These are phyloP conservation scores for Recurvomyces mirabilis DNA, from an alignment of 495 filamentous ascomycete species.

Conservation along the genomic window DNA sequence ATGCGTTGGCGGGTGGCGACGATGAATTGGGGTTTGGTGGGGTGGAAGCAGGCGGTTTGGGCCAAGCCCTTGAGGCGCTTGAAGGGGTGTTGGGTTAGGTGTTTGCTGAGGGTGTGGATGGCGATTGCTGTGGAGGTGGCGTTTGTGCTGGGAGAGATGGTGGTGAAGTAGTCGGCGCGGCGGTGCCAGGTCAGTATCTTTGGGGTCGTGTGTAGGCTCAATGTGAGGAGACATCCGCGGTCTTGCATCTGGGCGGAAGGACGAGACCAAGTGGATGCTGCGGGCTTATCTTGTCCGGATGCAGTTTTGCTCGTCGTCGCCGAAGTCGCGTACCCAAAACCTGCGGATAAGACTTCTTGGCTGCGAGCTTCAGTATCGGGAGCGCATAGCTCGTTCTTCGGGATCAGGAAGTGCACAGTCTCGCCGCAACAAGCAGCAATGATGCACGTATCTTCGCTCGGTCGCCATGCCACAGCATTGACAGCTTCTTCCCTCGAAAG, in stretches of 20 bases:
- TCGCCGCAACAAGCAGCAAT: conserved; percentile 77
- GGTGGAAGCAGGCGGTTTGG: conserved; percentile 89
- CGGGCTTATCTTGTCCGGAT: conserved; percentile 49
- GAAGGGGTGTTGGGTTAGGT: conserved; percentile 90
- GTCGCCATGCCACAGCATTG: conserved; percentile 82
- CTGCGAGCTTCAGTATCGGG: conserved; percentile 63
- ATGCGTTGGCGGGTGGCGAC: conserved; percentile 89
- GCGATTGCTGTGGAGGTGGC: conserved; percentile 74
- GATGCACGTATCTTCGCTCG: conserved; percentile 63
- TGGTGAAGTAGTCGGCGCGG: conserved; percentile 86
- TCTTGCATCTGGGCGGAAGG: conserved; percentile 63
- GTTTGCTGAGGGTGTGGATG: conserved; percentile 90
- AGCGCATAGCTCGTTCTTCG: conserved; percentile 43
- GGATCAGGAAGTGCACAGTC: conserved; percentile 71
- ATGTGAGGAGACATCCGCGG: conserved; percentile 64
- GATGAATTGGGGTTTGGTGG: conserved; percentile 82
- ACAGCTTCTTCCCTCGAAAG: conserved; percentile 72
- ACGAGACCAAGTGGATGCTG: conserved; percentile 69
- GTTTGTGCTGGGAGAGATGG: conserved; percentile 72
- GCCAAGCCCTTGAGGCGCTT: conserved; percentile 70
- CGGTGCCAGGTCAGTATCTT: conserved; percentile 95
- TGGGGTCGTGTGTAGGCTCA: conserved; percentile 47
- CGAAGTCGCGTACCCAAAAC: conserved; percentile 78
- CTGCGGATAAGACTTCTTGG: conserved; percentile 65
- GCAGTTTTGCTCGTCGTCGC: conserved; percentile 43